A percentile compares a stretch with the other conserved stretches of the same genome.
Conservation (phyloP, 2,329 filamentous ascomycete genomes). For the Ceratocystis harringtonii region DNA sequence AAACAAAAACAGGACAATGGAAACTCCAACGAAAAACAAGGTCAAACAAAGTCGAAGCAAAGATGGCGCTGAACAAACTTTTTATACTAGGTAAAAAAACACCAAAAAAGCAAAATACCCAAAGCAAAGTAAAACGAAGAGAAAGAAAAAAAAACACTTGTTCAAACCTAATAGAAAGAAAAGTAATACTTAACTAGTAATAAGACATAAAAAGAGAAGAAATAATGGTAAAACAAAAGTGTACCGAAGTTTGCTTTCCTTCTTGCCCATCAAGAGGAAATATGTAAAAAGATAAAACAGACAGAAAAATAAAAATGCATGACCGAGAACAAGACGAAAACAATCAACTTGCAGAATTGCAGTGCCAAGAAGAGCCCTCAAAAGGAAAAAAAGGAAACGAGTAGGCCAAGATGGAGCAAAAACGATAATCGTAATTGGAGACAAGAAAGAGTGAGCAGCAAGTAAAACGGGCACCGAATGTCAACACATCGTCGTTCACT, state of each 20-base stretch:
- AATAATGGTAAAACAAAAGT: constrained; percentile 5
- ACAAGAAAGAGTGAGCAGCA: neutral
- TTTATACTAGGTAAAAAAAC: constrained; percentile 13
- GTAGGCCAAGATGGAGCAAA: neutral
- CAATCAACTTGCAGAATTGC: neutral
- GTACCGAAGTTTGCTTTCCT: constrained; percentile 3
- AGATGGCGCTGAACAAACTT: constrained; percentile 16
- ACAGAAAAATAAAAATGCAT: neutral
- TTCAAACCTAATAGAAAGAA: constrained; percentile 7
- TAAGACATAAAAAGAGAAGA: constrained; percentile 8
- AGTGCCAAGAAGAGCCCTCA: neutral
- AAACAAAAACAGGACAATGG: neutral
- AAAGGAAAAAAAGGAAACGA: constrained; percentile 1
- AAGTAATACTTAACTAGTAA: constrained; percentile 9
- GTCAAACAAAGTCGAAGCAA: neutral
- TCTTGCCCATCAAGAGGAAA: constrained; percentile 6
- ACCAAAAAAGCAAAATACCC: constrained; percentile 7
- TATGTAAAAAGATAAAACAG: neutral
- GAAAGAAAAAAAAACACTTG: neutral
- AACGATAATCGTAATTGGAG: neutral
- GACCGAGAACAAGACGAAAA: neutral
- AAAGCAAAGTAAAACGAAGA: no score
- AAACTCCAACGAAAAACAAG: neutral
- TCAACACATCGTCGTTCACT: neutral
- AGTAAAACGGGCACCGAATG: neutral